A percentile compares a stretch with the other conserved stretches of the same genome.
These are phyloP conservation scores for Ceratocystis harringtonii DNA, from an alignment of 2,329 filamentous ascomycete species.

Conservation along the genomic window DNA sequence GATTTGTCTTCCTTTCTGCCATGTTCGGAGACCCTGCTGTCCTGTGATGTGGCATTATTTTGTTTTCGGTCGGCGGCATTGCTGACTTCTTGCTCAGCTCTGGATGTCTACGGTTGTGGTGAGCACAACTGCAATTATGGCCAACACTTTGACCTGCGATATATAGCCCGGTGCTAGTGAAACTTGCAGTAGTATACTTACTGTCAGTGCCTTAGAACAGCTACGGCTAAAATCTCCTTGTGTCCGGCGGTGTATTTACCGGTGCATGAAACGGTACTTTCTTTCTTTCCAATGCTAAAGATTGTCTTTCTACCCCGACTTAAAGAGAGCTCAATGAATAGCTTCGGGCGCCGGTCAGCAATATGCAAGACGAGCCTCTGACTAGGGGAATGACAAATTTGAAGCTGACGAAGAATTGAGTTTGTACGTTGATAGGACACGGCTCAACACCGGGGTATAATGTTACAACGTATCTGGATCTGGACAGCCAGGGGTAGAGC, in stretches of 20 bases:
- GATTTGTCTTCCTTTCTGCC: neutral
- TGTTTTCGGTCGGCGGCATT: neutral
- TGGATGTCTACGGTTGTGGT: neutral
- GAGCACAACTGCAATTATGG: neutral
- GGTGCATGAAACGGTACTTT: neutral
- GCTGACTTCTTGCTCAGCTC: neutral
- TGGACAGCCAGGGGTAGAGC: neutral
- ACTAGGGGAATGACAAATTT: neutral
- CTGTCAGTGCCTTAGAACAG: neutral
- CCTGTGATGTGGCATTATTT: no score
- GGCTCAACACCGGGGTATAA: neutral
- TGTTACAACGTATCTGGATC: neutral
- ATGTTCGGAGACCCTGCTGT: neutral
- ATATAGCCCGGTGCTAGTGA: neutral
- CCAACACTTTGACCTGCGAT: neutral
- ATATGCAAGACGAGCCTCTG: neutral
- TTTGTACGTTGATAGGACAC: neutral
- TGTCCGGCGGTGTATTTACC: neutral
- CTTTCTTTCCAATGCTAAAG: neutral
- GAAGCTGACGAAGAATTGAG: neutral
- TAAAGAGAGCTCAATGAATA: neutral
- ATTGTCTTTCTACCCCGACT: neutral
- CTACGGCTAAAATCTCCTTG: neutral
- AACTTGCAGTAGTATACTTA: neutral
- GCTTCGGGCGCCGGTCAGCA: neutral